Evolutionary conservation across 495 filamentous ascomycete genomes (phyloP), one percentile per base, ranked within the genome.

Genomic region (Neurospora sublineolata): DNA sequence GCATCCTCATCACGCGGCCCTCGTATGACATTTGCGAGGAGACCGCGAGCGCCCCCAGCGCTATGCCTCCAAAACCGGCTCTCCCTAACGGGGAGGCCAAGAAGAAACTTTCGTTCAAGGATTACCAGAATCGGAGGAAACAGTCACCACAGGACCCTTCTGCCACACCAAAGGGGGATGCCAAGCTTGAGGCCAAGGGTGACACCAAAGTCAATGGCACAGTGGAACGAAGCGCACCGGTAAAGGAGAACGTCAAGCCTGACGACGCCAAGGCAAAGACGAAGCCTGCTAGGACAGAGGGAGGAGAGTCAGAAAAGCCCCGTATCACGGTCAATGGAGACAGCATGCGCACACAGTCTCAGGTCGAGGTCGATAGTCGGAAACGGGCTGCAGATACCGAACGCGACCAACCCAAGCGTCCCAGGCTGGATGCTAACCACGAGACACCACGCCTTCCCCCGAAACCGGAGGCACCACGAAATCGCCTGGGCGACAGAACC

Each of bases 51-150:
- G 72, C 74, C 11, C 73, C 75, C 11, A 72, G 74, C 67, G 76
- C 76, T 38, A 70, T 75, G 72, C 70, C 71, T 37, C 52, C 70
- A 69, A 77, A 78, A 70, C 70, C 74, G 16, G 14, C 52, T 64
- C 73, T 77, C 72, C 76, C 76, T 68, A 75, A 75, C 27, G 77
- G 75, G 72, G 84, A 84, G 72, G 76, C 77, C 20, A 85, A 81
- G 67, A 85, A 84, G 77, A 85, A 84, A 74, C 67, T 86, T 41
- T 82, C 83, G 37, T 75, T 85, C 69, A 82, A 81, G 74, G 84
- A 85, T 75, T 84, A 84, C 38, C 80, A 82, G 72, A 85, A 80
- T 60, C 82, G 78, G 42, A 83, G 78, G 68, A 80, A 80, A 71
- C 82, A 60, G 52, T 60, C 52, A 60, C 52, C 52, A 23, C 52